Evolutionary conservation across 805 yeast species (phyloP), one percentile per base, ranked within the genome.

Genomic region (Wickerhamiella brachini): DNA sequence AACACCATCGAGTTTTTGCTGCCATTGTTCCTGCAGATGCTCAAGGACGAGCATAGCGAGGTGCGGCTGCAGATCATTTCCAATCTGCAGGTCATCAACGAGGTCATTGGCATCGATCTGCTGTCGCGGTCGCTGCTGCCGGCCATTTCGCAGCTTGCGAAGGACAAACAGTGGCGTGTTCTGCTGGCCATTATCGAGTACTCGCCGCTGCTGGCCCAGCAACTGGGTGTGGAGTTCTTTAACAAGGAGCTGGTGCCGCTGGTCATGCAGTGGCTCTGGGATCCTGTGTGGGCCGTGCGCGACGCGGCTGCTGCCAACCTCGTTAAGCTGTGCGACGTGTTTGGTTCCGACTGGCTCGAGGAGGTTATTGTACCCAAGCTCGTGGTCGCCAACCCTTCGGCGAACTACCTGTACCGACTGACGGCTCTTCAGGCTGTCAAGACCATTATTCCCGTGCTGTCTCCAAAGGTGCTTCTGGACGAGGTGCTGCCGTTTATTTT

Each of bases 191-290:
- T 93, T 55, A 93, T 93, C 62, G 95, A 93, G 66, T 93, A 93
- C 69, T 87, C 89, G 58, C 99, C 99, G 29, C 75, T 90, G 56
- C 73, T 93, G 57, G 97, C 97, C 7, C 84, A 85, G 61, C 97
- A 93, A 69, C 74, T 93, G 54, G 98, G 98, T 26, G 89, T 85
- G 49, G 81, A 86, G 26, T 88, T 90, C 62, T 93, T 93, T 69
- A 93, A 93, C 67, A 85, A 86, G 65, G 95, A 89, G 61, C 74
- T 93, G 57, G 88, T 95, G 56, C 81, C 85, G 48, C 73, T 93
- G 59, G 93, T 96, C 62, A 78, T 93, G 78, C 84, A 89, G n/a
- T 93, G 98, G 97, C 73, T 93, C 57, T 89, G 97, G 95, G 99
- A 93, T 70, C 85, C 89, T 4, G 98, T 93, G 41, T 93, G 79